These are phyloP conservation scores for Purshia tridentata DNA, from an alignment of 306 rosid species.

Conservation along the genomic window DNA sequence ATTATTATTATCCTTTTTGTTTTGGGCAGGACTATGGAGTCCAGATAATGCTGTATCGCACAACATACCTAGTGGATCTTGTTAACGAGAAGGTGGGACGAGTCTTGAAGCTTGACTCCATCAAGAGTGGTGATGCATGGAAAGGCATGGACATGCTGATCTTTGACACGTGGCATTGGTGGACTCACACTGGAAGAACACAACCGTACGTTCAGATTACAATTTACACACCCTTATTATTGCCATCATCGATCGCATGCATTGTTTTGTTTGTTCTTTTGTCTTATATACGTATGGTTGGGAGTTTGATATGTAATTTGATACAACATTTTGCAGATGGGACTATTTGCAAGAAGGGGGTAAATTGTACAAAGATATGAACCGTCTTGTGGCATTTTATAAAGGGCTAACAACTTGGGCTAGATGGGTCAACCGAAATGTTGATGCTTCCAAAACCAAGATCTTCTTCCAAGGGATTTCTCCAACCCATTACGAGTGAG, in stretches of 20 bases:
- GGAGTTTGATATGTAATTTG: too few species aligned
- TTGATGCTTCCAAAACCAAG: constrained; percentile 69
- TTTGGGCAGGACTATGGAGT: constrained; percentile 60
- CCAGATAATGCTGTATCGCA: constrained; percentile 51
- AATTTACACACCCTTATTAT: too few species aligned
- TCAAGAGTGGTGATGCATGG: constrained; percentile 69
- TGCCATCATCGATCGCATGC: neutral
- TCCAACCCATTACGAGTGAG: constrained; percentile 86
- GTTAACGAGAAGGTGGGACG: constrained; percentile 57
- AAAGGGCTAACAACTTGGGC: constrained; percentile 85
- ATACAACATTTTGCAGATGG: constrained; percentile 48
- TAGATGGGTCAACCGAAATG: constrained; percentile 65
- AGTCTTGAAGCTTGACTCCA: constrained; percentile 79
- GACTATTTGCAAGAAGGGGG: constrained; percentile 60
- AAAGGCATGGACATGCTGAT: constrained; percentile 72
- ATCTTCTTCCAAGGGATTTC: constrained; percentile 94
- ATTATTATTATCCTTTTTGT: too few species aligned
- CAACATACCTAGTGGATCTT: constrained; percentile 77
- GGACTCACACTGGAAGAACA: constrained; percentile 80
- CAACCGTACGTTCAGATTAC: constrained; percentile 63
- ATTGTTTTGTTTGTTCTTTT: neutral
- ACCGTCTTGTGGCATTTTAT: constrained; percentile 68
- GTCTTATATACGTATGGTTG: neutral
- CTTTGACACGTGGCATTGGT: constrained; percentile 99
- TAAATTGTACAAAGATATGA: constrained; percentile 71